Evolutionary conservation across 2,329 filamentous ascomycete species (phyloP), one percentile per base, ranked within the genome.

Genomic region (Aureobasidium zeae): DNA sequence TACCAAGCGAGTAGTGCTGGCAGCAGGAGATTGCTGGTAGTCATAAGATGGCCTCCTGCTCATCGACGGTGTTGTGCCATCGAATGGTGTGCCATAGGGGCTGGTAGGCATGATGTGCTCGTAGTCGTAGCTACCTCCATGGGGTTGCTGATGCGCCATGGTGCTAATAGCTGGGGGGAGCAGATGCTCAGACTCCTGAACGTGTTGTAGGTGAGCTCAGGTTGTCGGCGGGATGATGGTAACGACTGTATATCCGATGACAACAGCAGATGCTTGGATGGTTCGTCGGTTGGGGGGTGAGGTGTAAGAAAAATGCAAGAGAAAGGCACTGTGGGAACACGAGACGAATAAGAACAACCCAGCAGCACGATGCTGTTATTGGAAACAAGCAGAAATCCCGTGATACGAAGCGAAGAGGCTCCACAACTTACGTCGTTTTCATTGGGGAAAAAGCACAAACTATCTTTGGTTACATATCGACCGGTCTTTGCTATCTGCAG

Each of bases 341-440:
- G 30, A 43, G 43, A 36, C 43, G 43, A 45, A 45, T 45, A 45
- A 45, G 43, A 45, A 45, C 33, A 45, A 34, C 24, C n/a, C 13
- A 16, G 21, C 21, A 17, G 20, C 25, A 32, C 25, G 43, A 38
- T 37, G 28, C 33, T 45, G 43, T 45, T 45, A 45, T 45, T 36
- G 43, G 33, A 38, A 45, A 45, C 43, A 45, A 31, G 33, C 25
- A 16, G 21, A 45, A 45, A 45, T 45, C 43, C 43, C 43, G 43
- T 45, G 43, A 45, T 45, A 36, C 43, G 43, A 38, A 36, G 43
- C 43, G 33, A 45, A 36, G 28, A 36, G 43, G 43, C 43, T 45
- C 43, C 43, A 45, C 43, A 37, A 33, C 26, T 26, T 45, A 45
- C 43, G 43, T 45, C 43, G 43, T 26, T 44, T 44, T 21, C 41